Conservation (phyloP, 176 grass and related monocot genomes). For the Carex kokanica region DNA sequence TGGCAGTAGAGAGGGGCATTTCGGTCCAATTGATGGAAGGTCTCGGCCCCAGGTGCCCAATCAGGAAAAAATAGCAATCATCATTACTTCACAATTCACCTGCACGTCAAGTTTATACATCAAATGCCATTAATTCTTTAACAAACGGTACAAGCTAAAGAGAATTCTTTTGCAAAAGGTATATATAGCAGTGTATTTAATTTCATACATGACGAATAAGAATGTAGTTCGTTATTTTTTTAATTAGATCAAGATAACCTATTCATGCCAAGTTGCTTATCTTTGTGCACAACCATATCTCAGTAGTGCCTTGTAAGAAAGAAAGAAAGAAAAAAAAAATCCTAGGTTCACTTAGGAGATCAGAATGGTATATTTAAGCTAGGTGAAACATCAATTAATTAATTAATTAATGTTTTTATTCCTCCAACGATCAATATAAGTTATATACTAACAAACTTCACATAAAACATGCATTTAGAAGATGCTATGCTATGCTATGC, state of each 20-base stretch:
- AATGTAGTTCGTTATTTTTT: background rate
- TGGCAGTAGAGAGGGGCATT: conserved; percentile 66
- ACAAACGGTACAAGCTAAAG: conserved; percentile 31
- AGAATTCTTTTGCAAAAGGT: too few relatives aligned
- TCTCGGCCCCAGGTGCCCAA: conserved; percentile 56
- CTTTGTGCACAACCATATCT: background rate
- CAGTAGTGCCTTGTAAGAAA: background rate
- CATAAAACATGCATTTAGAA: background rate
- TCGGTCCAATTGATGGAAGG: conserved; percentile 75
- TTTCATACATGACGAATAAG: conserved; percentile 41
- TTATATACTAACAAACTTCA: background rate
- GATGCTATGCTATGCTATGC: background rate
- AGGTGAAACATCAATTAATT: too few relatives aligned
- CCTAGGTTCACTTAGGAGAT: background rate
- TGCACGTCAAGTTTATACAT: conserved; percentile 48
- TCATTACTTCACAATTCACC: conserved; percentile 41
- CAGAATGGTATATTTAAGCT: background rate
- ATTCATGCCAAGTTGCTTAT: conserved; percentile 19
- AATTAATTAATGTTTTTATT: background rate
- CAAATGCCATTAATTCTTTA: conserved; percentile 36
- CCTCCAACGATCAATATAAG: background rate
- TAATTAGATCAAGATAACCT: background rate
- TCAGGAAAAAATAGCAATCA: conserved; percentile 48
- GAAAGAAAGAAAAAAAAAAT: background rate
- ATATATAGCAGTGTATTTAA: background rate